Evolutionary conservation across 2,329 filamentous ascomycete species (phyloP), one percentile per base, ranked within the genome.

Genomic region (Colletotrichum sublineola): DNA sequence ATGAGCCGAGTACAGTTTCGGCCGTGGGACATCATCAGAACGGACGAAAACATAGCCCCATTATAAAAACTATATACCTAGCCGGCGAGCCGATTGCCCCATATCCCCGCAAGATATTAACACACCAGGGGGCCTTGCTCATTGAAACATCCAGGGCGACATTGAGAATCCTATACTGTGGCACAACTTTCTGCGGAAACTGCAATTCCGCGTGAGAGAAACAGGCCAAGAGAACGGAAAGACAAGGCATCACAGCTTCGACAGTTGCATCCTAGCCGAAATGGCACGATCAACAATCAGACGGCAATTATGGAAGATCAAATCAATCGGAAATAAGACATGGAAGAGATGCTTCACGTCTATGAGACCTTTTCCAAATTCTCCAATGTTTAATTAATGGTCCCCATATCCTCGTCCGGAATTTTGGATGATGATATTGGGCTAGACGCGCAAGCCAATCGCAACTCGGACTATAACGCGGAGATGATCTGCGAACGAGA

Each of bases 341-440:
- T 29, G 24, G 33, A 36, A n/a, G n/a, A 50, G 29, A 53, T 20
- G 18, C 42, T 50, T 53, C 50, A 68, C 52, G 42, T 42, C 44
- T 56, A 50, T 40, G 40, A 46, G 58, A 36, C 52, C 31, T 5
- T 55, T 7, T 44, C 24, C 15, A n/a, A 33, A 46, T 63, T 24
- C 31, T 8, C 20, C 24, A 29, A 9, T 38, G 4, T 50, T 18
- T n/a, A 40, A 38, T 12, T 3, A 55, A 61, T 69, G 69, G 52
- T 63, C 69, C 65, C 65, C 58, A 33, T 63, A 48, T 33, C 60
- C 20, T 60, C 46, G 69, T 69, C 53, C 60, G 46, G 31, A 55
- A 64, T 29, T 29, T 15, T 46, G 33, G 57, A 38, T 63, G 29
- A 31, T 29, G 24, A 29, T 15, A 24, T 29, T 29, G 24, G n/a